Conservation (phyloP, 495 filamentous ascomycete genomes). For the Hyaloscypha hepaticicola region DNA sequence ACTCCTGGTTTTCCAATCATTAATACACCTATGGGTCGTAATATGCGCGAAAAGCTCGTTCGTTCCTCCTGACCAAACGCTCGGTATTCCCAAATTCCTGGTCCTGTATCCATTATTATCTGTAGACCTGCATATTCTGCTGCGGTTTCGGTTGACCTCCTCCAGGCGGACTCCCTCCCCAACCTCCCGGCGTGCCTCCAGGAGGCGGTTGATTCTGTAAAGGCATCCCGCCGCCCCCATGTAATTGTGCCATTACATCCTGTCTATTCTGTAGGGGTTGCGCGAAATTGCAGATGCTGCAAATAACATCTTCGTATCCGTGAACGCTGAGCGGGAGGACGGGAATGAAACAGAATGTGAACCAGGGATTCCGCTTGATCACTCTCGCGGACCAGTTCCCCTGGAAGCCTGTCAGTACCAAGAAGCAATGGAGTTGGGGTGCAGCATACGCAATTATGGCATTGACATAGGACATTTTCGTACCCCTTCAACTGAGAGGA, state of each 20-base stretch:
- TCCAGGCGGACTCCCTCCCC: constrained; percentile 21
- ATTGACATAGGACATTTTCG: constrained; percentile 52
- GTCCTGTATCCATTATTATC: constrained; percentile 19
- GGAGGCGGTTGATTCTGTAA: constrained; percentile 41
- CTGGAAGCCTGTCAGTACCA: constrained; percentile 19
- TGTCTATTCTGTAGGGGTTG: constrained; percentile 53
- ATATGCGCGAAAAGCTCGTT: background rate
- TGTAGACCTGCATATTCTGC: constrained; percentile 30
- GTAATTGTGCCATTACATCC: constrained; percentile 47
- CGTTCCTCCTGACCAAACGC: background rate
- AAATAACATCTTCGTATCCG: constrained; percentile 53
- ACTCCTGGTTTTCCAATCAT: background rate
- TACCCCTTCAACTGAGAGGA: constrained; percentile 53
- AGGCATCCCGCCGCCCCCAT: constrained; percentile 42
- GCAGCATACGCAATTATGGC: constrained; percentile 48
- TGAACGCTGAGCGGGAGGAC: constrained; percentile 54
- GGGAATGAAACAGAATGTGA: constrained; percentile 58
- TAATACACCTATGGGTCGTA: background rate
- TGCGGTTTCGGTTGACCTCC: constrained; percentile 20
- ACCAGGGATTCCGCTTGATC: constrained; percentile 55
- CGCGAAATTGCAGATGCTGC: constrained; percentile 55
- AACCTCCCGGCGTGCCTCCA: constrained; percentile 21
- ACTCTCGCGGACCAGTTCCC: constrained; percentile 52
- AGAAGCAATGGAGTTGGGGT: background rate
- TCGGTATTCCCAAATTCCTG: constrained; percentile 8